These are phyloP conservation scores for Plantago major DNA, from an alignment of 257 asterid genomes.

Conservation along the genomic window DNA sequence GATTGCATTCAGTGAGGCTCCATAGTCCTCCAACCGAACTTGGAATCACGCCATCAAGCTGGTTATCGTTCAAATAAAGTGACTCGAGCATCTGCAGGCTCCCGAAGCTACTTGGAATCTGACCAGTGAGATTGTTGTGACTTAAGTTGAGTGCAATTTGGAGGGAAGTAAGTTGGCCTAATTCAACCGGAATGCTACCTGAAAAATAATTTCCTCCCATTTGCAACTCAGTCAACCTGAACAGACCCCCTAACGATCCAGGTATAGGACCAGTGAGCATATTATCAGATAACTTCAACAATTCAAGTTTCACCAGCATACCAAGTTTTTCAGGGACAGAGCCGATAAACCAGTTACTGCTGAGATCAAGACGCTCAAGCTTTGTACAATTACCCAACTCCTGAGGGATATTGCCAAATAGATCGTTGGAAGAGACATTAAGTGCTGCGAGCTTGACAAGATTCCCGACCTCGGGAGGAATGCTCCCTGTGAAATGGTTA, in stretches of 20 bases:
- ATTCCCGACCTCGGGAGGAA: conserved; percentile 74
- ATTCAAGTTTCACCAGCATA: conserved; percentile 62
- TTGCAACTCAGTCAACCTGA: conserved; percentile 63
- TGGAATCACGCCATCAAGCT: conserved; percentile 78
- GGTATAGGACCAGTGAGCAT: conserved; percentile 57
- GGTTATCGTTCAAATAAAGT: conserved; percentile 66
- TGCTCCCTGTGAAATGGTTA: conserved; percentile 58
- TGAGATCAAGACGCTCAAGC: conserved; percentile 86
- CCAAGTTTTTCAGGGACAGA: conserved; percentile 59
- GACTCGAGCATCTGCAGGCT: conserved; percentile 77
- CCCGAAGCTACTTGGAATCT: conserved; percentile 58
- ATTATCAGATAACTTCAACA: conserved; percentile 71
- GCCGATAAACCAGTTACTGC: conserved; percentile 57
- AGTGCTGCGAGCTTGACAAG: conserved; percentile 73
- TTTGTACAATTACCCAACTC: conserved; percentile 67
- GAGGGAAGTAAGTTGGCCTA: conserved; percentile 63
- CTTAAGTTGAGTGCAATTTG: conserved; percentile 80
- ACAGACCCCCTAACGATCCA: conserved; percentile 54
- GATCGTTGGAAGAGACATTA: conserved; percentile 63
- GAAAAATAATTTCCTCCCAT: conserved; percentile 78
- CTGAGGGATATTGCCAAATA: conserved; percentile 55
- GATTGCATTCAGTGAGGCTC: conserved; percentile 73
- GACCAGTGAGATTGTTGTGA: conserved; percentile 57
- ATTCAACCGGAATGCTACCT: conserved; percentile 63
- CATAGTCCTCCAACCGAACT: conserved; percentile 53